Evolutionary conservation across 768 basidiomycete genomes (phyloP).

Genomic region (Pleurotus tuber-regium): DNA sequence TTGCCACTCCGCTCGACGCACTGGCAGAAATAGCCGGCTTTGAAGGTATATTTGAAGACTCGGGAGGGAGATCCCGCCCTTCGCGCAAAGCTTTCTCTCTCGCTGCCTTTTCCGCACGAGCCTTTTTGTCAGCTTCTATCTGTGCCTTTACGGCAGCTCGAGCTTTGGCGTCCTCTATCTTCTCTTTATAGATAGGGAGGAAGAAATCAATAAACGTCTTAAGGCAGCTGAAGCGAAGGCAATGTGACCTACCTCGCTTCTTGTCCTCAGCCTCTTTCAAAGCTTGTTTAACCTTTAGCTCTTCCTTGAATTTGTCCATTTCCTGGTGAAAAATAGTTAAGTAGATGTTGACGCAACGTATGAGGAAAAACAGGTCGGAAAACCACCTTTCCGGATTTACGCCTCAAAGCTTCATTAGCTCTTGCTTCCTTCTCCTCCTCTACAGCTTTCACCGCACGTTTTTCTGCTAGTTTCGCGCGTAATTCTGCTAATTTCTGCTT

Average conservation of each 20-base stretch:
- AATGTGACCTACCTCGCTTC: conserved; percentile 57
- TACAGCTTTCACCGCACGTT: conserved; percentile 68
- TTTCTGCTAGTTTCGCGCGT: conserved; percentile 73
- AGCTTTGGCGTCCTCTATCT: conserved; percentile 84
- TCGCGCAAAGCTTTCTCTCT: conserved; percentile 91
- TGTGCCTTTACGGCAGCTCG: conserved; percentile 87
- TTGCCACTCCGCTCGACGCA: conserved; percentile 42
- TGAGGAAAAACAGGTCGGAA: not conserved
- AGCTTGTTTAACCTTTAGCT: conserved; percentile 73
- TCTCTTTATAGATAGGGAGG: conserved; percentile 74
- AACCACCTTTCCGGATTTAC: conserved; percentile 80
- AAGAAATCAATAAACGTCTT: not conserved
- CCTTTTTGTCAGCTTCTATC: conserved; percentile 91
- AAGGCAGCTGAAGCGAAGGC: not conserved
- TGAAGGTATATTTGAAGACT: conserved; percentile 22
- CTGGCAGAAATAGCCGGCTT: conserved; percentile 32
- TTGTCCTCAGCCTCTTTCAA: conserved; percentile 81
- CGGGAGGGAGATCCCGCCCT: conserved; percentile 44
- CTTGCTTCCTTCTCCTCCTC: conserved; percentile 72
- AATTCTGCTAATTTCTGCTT: conserved; percentile 77
- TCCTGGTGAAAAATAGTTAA: conserved; percentile 46
- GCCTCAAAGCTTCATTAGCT: conserved; percentile 73
- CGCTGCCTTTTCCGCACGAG: conserved; percentile 83
- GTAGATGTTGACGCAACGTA: not conserved
- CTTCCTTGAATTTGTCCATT: conserved; percentile 68